Percentiles rank a stretch among this genome's conserved stretches.
These are phyloP conservation scores for Chrysanthemum seticuspe DNA, from an alignment of 129 eudicot species.

Conservation along the genomic window DNA sequence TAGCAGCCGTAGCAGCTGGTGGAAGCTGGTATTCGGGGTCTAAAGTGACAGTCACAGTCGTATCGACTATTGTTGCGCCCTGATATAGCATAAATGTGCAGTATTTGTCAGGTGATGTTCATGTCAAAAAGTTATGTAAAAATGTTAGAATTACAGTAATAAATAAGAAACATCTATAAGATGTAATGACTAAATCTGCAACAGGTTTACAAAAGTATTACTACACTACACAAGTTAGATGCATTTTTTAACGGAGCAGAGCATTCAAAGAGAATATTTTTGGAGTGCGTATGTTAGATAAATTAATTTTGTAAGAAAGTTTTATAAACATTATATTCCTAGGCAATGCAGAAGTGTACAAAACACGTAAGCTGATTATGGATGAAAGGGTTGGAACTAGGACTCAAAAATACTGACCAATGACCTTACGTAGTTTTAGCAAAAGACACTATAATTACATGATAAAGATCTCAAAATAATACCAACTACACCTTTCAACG, in stretches of 20 bases:
- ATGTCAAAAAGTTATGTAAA: too few species aligned
- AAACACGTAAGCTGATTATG: not conserved
- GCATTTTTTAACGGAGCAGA: too few species aligned
- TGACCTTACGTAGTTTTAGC: not conserved
- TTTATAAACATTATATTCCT: not conserved
- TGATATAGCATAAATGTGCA: slow-evolving; percentile 15
- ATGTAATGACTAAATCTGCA: not conserved
- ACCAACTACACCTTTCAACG: too few species aligned
- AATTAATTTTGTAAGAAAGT: not conserved
- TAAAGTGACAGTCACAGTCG: slow-evolving; percentile 40
- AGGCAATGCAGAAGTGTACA: not conserved
- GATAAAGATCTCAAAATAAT: too few species aligned
- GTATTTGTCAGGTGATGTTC: not conserved
- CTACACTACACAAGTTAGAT: too few species aligned
- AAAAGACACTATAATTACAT: not conserved
- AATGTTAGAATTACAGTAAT: too few species aligned
- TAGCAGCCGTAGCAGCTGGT: slow-evolving; percentile 41
- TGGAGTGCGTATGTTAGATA: too few species aligned
- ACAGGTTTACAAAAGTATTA: too few species aligned
- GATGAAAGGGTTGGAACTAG: not conserved
- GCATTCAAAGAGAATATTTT: too few species aligned
- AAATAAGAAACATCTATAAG: too few species aligned
- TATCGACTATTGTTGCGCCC: slow-evolving; percentile 59
- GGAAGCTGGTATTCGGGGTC: slow-evolving; percentile 60
- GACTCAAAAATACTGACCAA: not conserved